Evolutionary conservation across 164 flowering plant genomes (phyloP).

Genomic region (Macadamia tetraphylla): DNA sequence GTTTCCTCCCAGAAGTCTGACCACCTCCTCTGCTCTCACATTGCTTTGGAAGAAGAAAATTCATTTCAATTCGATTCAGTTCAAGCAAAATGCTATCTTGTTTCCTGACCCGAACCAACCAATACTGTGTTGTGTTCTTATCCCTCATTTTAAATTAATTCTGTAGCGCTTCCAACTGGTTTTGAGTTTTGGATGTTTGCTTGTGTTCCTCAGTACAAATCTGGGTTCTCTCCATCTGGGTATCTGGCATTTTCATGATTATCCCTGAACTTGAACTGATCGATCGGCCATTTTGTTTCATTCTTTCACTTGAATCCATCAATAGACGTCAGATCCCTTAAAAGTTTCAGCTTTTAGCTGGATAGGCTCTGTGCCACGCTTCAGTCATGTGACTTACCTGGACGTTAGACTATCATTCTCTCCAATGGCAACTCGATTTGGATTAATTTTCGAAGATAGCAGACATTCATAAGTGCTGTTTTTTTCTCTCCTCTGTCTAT

Average conservation of each 20-base stretch:
- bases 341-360: too few species aligned
- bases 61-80: neutral
- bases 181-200: neutral
- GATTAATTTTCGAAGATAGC: neutral
- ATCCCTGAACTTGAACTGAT: slow-evolving; percentile 3
- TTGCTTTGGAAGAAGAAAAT: neutral
- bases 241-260: slow-evolving; percentile 3
- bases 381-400: slow-evolving; percentile 17
- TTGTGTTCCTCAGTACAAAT: neutral
- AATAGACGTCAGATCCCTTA: neutral
- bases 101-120: slow-evolving; percentile 3
- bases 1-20: slow-evolving; percentile 4
- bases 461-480: neutral
- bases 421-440: neutral
- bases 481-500: neutral
- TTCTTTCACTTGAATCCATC: neutral
- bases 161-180: slow-evolving; percentile 5
- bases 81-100: slow-evolving; percentile 4
- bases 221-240: slow-evolving; percentile 19
- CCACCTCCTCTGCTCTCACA: slow-evolving; percentile 12
- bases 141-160: neutral
- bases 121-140: neutral
- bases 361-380: neutral
- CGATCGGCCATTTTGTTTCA: neutral
- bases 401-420: neutral